Conservation (phyloP, 441 rosid genomes). For the Populus tomentosa region DNA sequence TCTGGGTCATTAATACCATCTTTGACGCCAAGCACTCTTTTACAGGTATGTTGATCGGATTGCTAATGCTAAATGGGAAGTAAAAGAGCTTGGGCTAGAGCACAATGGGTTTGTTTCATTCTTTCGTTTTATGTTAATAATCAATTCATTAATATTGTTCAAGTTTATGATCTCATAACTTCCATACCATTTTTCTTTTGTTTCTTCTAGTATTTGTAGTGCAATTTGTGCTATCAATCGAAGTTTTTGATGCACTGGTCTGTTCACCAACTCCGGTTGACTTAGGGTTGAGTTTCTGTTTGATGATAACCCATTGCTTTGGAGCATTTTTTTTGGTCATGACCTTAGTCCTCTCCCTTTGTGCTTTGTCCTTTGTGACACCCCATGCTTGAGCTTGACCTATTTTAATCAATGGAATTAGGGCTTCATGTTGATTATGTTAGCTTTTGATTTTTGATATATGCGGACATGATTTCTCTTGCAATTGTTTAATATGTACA, state of each 20-base stretch:
- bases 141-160: not conserved
- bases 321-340: not conserved
- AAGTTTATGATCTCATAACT: not conserved
- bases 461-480: not conserved
- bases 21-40: slow-evolving; percentile 19
- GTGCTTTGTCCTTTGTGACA: no score
- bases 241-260: not conserved
- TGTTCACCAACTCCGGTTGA: not conserved
- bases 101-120: slow-evolving; percentile 84
- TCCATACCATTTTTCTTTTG: no score
- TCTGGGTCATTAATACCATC: not conserved
- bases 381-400: no score
- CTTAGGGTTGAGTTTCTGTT: not conserved
- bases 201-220: not conserved
- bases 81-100: slow-evolving; percentile 94
- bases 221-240: not conserved
- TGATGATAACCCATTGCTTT: not conserved
- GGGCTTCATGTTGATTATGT: not conserved
- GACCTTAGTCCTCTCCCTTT: no score
- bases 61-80: slow-evolving; percentile 94
- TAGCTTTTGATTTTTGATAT: not conserved
- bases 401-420: no score
- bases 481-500: not conserved
- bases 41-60: slow-evolving; percentile 88
- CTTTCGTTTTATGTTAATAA: not conserved